Base-by-base conservation (phyloP, 2,329 filamentous ascomycete genomes). In the Aspergillus cejpii region DNA sequence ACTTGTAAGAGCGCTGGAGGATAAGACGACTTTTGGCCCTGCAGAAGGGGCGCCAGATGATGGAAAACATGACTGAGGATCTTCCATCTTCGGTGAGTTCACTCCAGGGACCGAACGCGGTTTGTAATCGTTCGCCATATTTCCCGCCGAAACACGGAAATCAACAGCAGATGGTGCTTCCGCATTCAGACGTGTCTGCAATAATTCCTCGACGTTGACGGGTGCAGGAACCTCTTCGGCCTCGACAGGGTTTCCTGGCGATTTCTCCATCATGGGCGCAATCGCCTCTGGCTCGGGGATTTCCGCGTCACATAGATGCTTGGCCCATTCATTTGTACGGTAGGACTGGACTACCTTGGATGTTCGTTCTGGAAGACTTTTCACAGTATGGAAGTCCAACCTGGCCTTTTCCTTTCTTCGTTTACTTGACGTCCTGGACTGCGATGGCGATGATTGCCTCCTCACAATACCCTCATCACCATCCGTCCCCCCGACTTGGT, bases 251-350 rank as follows among this genome's bases (percentile, higher is more conserved):
- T 60, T 55, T 23, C 71, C 63, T 7, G 67, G 55, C 27, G 59
- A 42, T 5, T 64, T 60, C 14, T 60, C 53, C 51, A 68, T 50
- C 6, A 62, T 51, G 3, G 57, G 64, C 50, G 75, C 59, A 62
- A 74, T 52, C 3, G 79, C 60, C 19, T 77, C 72, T 10, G 85
- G 63, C 1, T 80, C 76, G 1, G 88, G 88, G 4, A 72, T 70
- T 12, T 96, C 90, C 5, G 91, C 89, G 33, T 78, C 72, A 51
- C 82, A 81, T 8, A 95, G 74, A 63, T 95, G 88, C 64, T 95
- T 96, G 0, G 89, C 88, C 91, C 91, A 97, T 68, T 97, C 91
- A 53, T 94, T 94, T 1, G 89, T 96, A 45, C 91, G 80, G 61
- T 92, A 94, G 0, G 85, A 86, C 62, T 87, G 73, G 1, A 89